Evolutionary conservation across 176 grass and related monocot species (phyloP), one percentile per base, ranked within the genome.

Genomic region (Cenchrus purpureus): DNA sequence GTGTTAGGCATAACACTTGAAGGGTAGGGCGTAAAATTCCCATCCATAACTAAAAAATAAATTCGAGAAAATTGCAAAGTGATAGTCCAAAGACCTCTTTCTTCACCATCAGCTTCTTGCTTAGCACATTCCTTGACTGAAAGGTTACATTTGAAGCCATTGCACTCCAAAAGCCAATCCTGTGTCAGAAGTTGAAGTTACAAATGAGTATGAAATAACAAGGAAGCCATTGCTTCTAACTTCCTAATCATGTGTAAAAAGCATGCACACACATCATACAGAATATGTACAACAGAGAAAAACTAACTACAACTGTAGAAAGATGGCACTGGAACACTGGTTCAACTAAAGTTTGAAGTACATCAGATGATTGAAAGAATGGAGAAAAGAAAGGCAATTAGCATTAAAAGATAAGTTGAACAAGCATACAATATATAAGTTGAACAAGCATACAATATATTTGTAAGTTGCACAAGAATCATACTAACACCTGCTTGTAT

Each of bases 51-150:
- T 78, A 51, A 66, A 66, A 77, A 86, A 12, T 61, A 54, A 56
- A 89, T 68, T 46, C 46, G 59, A 20, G 42, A 73, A 19, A 68
- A 91, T 19, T 44, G 15, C 45, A 73, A 80, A 71, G 7, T 49
- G 4, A 65, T 65, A 37, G 54, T 52, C 67, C 10, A 20, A 17
- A 84, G 82, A 97, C 92, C 93, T 99, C 90, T 91, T 88, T 97
- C 94, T 99, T 99, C 50, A 99, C 84, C 97, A 99, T 94, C 76
- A 97, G 90, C 83, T 99, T 97, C 84, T 97, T 99, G 90, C 97
- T 99, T 63, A 99, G 79, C 51, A 99, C 97, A 64, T 99, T 99
- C 78, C 94, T 86, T 66, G 94, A 99, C 80, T 99, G 94, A 71
- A 97, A 99, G 64, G 92, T 99, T 48, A 99, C 88, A 87, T 97